Evolutionary conservation across 768 basidiomycete genomes (phyloP), one percentile per base, ranked within the genome.

Genomic region (Imleria badia): DNA sequence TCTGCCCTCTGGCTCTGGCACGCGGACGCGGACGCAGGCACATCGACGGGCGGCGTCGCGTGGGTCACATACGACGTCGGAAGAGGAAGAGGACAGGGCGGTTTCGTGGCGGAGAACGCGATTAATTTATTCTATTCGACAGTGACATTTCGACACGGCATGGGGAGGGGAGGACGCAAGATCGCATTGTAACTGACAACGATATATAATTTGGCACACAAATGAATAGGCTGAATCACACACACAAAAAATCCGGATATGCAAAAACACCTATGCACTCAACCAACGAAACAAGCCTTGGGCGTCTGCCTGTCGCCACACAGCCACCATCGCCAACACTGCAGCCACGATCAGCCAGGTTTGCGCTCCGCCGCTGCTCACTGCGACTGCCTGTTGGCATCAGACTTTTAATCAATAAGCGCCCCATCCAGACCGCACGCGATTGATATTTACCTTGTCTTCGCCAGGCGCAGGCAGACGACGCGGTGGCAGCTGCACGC

Each of bases 401-500:
- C 11, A 17, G 26, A 42, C 57, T 56, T 59, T 5, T 10, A 14
- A 53, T 69, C 41, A 69, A 48, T 55, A 60, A 56, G 55, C 15
- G 22, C 26, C n/a, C 6, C 20, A 22, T 31, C 6, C 23, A 26
- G 19, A 13, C 17, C 9, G 22, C 20, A 20, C 11, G 8, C 10
- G 26, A 43, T 15, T 5, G 7, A 41, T 38, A 48, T 35, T 15
- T 40, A 63, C 63, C 53, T 61, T 48, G 48, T 11, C 38, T 33
- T 60, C 51, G 30, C 42, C 51, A 7, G 59, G 55, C 7, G 34
- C 3, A 1, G 60, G 51, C 22, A 44, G 42, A 22, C 51, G 61
- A 19, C 71, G 69, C 0, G 66, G 60, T 0, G 69, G 69, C 2
- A 71, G 46, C 12, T 52, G 60, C 23, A 12, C 39, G 0, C 62